phyloP scores from a whole-genome alignment of 495 filamentous ascomycete genomes.

The Aspergillus asperescens region DNA sequence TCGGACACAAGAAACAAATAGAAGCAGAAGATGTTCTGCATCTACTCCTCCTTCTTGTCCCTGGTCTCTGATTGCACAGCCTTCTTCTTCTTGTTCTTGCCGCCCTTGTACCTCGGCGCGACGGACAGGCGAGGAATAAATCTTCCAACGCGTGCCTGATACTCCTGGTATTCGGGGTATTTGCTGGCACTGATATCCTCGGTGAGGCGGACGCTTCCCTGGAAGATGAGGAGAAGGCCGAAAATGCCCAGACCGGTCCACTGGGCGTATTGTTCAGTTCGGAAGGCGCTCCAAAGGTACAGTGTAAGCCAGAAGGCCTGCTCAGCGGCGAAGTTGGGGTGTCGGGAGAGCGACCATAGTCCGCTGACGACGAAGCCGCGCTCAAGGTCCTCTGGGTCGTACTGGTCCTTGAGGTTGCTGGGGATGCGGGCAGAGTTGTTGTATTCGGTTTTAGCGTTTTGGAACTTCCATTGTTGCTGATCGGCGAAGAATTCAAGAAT shows the following conservation, averaged over 20 bases:
- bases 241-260: constrained; percentile 74
- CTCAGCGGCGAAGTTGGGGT: constrained; percentile 93
- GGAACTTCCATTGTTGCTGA: constrained; percentile 91
- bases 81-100: constrained; percentile 23
- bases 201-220: constrained; percentile 80
- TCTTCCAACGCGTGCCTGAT: constrained; percentile 74
- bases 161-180: constrained; percentile 83
- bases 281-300: constrained; percentile 80
- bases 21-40: not conserved
- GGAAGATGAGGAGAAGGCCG: constrained; percentile 73
- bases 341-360: constrained; percentile 78
- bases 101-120: constrained; percentile 33
- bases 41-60: constrained; percentile 7
- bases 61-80: not conserved
- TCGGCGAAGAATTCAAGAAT: constrained; percentile 78
- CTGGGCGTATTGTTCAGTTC: constrained; percentile 62
- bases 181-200: constrained; percentile 74
- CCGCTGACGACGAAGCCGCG: constrained; percentile 85
- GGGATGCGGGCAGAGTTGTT: constrained; percentile 65
- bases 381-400: constrained; percentile 69
- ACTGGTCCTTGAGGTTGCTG: constrained; percentile 35
- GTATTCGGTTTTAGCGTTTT: constrained; percentile 73
- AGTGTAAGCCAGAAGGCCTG: constrained; percentile 84
- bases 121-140: constrained; percentile 66
- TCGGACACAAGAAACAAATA: not conserved